phyloP scores from a whole-genome alignment of 1,139 yeast species.

The Zygosaccharomyces pseudobailii region DNA sequence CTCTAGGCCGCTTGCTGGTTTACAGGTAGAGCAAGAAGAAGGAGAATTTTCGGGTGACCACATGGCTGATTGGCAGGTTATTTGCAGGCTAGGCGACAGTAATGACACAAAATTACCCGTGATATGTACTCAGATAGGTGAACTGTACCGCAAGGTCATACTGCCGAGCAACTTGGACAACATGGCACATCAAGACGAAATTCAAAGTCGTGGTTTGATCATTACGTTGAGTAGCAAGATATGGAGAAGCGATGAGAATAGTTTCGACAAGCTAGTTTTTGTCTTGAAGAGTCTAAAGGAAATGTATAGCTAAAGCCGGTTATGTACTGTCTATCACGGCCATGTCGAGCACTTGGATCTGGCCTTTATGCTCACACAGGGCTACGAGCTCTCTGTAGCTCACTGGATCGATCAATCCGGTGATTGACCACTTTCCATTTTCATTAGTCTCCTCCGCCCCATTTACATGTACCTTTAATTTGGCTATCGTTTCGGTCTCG shows the following conservation, averaged over 20 bases:
- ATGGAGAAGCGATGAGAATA: constrained; percentile 25
- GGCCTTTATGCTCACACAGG: constrained; percentile 49
- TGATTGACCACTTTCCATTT: constrained; percentile 51
- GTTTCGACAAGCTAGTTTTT: constrained; percentile 29
- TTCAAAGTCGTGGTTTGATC: constrained; percentile 28
- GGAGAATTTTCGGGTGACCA: constrained; percentile 20
- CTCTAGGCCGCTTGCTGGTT: constrained; percentile 19
- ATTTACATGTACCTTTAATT: constrained; percentile 31
- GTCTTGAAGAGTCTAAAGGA: constrained; percentile 28
- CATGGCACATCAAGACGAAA: constrained; percentile 4
- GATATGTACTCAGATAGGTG: constrained; percentile 28
- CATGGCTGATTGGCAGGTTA: constrained; percentile 28
- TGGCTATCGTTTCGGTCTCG: constrained; percentile 38
- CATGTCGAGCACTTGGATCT: constrained; percentile 85
- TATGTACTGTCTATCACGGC: constrained; percentile 58
- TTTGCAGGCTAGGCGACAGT: constrained; percentile 29
- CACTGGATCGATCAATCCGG: constrained; percentile 84
- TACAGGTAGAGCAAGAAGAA: constrained; percentile 15
- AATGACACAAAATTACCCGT: constrained; percentile 31
- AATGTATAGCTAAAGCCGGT: constrained; percentile 22
- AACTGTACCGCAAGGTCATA: constrained; percentile 24
- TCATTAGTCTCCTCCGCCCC: constrained; percentile 44
- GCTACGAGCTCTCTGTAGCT: constrained; percentile 66
- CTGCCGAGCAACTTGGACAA: constrained; percentile 17
- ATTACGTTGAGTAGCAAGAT: constrained; percentile 41